phyloP scores from a whole-genome alignment of 139 green algal genomes.

The Chlamydomonas incerta region DNA sequence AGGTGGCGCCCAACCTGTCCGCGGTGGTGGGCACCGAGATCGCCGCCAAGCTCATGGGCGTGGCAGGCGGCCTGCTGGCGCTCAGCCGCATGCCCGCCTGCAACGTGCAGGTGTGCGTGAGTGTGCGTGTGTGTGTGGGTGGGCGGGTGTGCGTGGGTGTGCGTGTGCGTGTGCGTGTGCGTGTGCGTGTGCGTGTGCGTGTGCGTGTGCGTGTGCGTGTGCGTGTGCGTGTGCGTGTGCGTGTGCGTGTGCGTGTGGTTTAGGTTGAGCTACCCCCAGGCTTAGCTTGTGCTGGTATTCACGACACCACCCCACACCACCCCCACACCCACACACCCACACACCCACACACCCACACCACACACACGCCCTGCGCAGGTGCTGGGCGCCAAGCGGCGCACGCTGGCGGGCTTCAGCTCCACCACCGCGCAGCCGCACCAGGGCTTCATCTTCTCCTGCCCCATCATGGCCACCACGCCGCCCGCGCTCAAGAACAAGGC shows the following conservation, averaged over 20 bases:
- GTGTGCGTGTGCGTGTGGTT: too few relatives aligned
- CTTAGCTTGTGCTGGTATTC: too few relatives aligned
- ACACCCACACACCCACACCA: background rate
- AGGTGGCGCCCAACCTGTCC: conserved; percentile 96
- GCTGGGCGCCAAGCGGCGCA: conserved; percentile 90
- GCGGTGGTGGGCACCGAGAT: conserved; percentile 89
- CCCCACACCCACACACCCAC: background rate
- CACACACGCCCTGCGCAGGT: conserved; percentile 69
- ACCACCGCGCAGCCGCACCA: conserved; percentile 75
- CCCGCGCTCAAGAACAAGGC: conserved; percentile 82
- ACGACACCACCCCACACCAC: too few relatives aligned
- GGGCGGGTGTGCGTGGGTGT: too few relatives aligned
- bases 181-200: too few relatives aligned
- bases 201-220: too few relatives aligned
- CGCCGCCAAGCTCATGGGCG: conserved; percentile 92
- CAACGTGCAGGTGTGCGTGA: conserved; percentile 88
- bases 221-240: too few relatives aligned
- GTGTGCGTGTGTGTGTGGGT: background rate
- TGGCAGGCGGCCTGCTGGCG: conserved; percentile 88
- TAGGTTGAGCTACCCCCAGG: too few relatives aligned
- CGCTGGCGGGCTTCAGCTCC: conserved; percentile 85
- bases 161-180: too few relatives aligned
- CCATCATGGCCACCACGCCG: conserved; percentile 76
- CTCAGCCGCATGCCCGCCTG: conserved; percentile 94
- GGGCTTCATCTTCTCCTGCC: conserved; percentile 61